Percentiles rank a stretch among this genome's conserved stretches.
Evolutionary conservation across 495 filamentous ascomycete species (phyloP).

Genomic region (Aspergillus indologenus): DNA sequence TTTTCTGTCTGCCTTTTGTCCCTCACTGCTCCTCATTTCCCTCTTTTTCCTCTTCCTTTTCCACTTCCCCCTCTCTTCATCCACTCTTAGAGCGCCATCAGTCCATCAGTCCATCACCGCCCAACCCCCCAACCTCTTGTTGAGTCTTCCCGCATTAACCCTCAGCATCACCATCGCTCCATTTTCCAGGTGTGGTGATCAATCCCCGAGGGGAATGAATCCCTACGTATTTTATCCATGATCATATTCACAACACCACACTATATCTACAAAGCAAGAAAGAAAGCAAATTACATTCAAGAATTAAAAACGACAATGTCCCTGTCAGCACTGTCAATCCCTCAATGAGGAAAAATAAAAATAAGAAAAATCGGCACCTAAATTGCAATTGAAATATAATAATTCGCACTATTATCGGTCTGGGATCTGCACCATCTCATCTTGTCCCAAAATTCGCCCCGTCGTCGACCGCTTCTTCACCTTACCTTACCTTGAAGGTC

Average conservation of each 20-base stretch:
- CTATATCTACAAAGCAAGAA: background rate
- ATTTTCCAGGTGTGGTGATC: background rate
- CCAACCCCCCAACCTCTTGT: constrained; percentile 9
- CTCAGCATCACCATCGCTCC: constrained; percentile 6
- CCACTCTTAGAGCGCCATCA: background rate
- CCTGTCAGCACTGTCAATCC: constrained; percentile 21
- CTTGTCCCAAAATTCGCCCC: constrained; percentile 18
- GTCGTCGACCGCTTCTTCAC: constrained; percentile 27
- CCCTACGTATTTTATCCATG: background rate
- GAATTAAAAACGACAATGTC: background rate
- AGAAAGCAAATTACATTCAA: background rate
- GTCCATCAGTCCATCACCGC: background rate
- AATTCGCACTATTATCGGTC: constrained; percentile 12
- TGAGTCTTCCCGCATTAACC: background rate
- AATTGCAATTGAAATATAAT: constrained; percentile 7
- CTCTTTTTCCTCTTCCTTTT: constrained; percentile 6
- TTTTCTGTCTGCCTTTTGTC: constrained; percentile 8
- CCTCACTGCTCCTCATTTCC: constrained; percentile 1
- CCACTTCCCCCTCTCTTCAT: background rate
- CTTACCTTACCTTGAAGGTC: constrained; percentile 19
- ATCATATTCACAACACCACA: too few relatives aligned
- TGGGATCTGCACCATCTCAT: constrained; percentile 23
- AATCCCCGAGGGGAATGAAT: background rate
- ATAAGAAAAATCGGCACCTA: background rate
- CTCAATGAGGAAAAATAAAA: constrained; percentile 14